Base-by-base conservation (phyloP, 148 eudicot species). In the Suaeda aralocaspica region DNA sequence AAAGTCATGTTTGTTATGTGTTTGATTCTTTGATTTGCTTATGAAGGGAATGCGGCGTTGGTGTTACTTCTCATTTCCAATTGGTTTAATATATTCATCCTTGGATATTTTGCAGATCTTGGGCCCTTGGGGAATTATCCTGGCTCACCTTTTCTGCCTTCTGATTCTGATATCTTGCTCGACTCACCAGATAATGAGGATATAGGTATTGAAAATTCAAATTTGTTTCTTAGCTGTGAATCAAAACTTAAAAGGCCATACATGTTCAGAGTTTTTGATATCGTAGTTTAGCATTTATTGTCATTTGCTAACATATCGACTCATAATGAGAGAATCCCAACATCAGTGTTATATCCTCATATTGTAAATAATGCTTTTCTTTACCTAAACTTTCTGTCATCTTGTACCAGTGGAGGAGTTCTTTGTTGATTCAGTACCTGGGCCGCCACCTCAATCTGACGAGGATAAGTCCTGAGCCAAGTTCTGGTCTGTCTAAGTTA, bases 81-180 rank as follows among this genome's bases (percentile, higher is more conserved):
- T 76, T 41, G 9, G 53, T 41, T 61, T 73, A 9, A 28, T 53
- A 58, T 56, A 15, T 33, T n/a, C 39, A 15, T 30, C 63, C 39
- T 21, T 16, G 25, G 26, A 53, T 42, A 42, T 48, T 63, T 42
- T 72, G 72, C 92, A 94, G 99, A 94, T 86, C 87, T 94, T 76
- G 98, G 98, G 75, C 84, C 89, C 50, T 81, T 94, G 77, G 97
- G 99, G 77, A 91, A 94, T 76, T 94, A 94, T 85, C 92, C 97
- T 48, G 96, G 97, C 49, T 94, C 97, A 18, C 97, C 99, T 16
- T 94, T 91, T 78, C 76, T 94, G 70, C 93, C 84, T 55, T 94
- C 99, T 66, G 99, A 94, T 83, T 87, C 96, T 21, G 98, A 90
- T 82, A 86, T 91, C 74, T 74, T 91, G 75, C 87, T 88, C 28